These are phyloP conservation scores for Curvularia lunata DNA, from an alignment of 2,329 filamentous ascomycete species.

Conservation along the genomic window DNA sequence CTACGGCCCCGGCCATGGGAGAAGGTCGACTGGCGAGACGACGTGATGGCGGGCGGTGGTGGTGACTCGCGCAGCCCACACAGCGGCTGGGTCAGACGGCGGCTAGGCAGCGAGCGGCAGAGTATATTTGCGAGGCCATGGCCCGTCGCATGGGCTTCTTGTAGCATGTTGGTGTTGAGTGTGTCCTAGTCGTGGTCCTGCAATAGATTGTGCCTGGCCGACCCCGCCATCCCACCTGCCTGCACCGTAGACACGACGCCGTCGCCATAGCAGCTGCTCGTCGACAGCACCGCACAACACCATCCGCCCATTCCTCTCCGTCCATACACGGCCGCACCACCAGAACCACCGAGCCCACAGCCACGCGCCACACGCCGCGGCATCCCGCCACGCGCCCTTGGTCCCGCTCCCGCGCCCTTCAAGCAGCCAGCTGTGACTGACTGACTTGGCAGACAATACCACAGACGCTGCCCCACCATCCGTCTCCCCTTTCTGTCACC, in stretches of 20 bases:
- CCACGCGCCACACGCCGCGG: background rate
- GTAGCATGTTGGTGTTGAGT: conserved; percentile 6
- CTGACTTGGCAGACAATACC: conserved; percentile 12
- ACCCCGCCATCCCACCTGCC: conserved; percentile 18
- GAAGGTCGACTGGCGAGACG: conserved; percentile 16
- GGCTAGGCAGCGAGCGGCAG: conserved; percentile 29
- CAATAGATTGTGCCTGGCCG: conserved; percentile 1
- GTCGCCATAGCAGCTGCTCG: background rate
- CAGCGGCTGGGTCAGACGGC: conserved; percentile 34
- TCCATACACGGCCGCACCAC: too few relatives aligned
- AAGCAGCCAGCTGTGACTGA: conserved; percentile 7
- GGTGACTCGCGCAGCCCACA: conserved; percentile 30
- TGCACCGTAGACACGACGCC: too few relatives aligned
- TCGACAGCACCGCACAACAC: too few relatives aligned
- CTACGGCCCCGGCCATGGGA: conserved; percentile 24
- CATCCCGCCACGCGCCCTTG: background rate
- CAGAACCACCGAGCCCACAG: too few relatives aligned
- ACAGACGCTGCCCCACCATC: conserved; percentile 21
- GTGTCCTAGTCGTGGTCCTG: background rate
- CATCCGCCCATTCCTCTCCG: too few relatives aligned
- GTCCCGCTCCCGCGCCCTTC: conserved; percentile 2
- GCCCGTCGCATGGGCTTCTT: background rate
- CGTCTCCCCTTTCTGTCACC: conserved; percentile 22
- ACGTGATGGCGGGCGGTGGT: conserved; percentile 10
- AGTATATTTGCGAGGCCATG: conserved; percentile 12